Percentiles rank a stretch among this genome's conserved stretches.
These are phyloP conservation scores for Lotmaria passim DNA, from an alignment of 208 protist species.

Conservation along the genomic window DNA sequence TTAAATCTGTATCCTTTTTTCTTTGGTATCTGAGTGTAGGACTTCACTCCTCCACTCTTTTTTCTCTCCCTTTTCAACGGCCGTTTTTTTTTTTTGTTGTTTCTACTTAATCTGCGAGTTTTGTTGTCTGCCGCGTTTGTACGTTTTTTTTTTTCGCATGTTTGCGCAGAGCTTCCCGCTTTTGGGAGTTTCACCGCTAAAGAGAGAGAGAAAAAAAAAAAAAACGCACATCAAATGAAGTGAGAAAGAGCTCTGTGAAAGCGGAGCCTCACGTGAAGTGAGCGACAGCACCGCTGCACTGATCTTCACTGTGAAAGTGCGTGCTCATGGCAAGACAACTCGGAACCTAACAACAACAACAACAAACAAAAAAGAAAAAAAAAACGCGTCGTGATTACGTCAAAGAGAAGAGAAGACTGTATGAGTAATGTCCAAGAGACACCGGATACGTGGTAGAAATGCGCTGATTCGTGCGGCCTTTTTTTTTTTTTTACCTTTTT, in stretches of 20 bases:
- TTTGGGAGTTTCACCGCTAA: too few species aligned
- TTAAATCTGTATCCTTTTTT: conserved; percentile 1
- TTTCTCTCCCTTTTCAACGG: background rate
- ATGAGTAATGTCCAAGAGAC: conserved; percentile 11
- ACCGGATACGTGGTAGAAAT: conserved; percentile 15
- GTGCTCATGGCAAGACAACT: too few species aligned
- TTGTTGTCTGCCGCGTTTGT: background rate
- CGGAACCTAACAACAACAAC: background rate
- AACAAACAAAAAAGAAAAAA: background rate
- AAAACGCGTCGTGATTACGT: background rate
- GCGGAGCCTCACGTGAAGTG: too few species aligned
- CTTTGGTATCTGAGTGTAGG: conserved; percentile 1
- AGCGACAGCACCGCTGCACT: too few species aligned
- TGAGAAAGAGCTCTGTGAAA: too few species aligned
- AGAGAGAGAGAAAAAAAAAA: too few species aligned
- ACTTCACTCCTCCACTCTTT: background rate
- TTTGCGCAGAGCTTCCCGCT: too few species aligned
- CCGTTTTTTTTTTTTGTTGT: background rate
- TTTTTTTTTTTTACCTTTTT: conserved; percentile 12
- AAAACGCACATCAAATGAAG: too few species aligned
- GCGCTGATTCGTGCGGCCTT: conserved; percentile 18
- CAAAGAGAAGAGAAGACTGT: background rate
- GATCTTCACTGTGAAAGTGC: too few species aligned
- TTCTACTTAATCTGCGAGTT: background rate
- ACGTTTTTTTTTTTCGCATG: background rate